Evolutionary conservation across 2,329 filamentous ascomycete genomes (phyloP).

Genomic region (Chrysoporthe austroafricana): DNA sequence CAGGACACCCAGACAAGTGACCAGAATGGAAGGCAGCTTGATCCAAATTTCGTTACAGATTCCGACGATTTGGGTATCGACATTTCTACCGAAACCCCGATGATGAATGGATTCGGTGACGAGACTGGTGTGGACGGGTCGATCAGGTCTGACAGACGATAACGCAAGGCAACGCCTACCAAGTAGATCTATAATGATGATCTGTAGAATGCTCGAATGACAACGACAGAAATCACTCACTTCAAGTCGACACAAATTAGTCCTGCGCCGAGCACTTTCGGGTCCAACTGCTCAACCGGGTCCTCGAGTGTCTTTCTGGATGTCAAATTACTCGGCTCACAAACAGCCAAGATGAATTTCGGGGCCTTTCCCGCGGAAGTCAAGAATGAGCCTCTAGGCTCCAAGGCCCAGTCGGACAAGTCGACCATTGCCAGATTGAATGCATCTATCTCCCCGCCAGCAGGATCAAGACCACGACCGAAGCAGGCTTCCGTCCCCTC

Average conservation of each 20-base stretch:
- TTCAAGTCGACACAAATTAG: background rate
- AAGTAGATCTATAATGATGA: conserved; percentile 14
- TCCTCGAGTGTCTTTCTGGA: conserved; percentile 25
- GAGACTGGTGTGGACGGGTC: conserved; percentile 1
- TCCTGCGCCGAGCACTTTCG: background rate
- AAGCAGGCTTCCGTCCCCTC: background rate
- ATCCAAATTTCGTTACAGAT: conserved; percentile 42
- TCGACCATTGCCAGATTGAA: conserved; percentile 19
- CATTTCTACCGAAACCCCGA: conserved; percentile 3
- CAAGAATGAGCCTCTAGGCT: conserved; percentile 14
- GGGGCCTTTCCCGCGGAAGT: conserved; percentile 1
- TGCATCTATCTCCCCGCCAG: conserved; percentile 22
- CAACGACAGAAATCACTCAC: background rate
- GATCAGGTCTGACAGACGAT: background rate
- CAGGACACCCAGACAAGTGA: conserved; percentile 47
- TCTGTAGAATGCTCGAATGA: conserved; percentile 1
- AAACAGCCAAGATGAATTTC: conserved; percentile 16
- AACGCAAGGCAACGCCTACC: conserved; percentile 4
- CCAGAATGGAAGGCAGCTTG: conserved; percentile 55
- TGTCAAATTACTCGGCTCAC: conserved; percentile 24
- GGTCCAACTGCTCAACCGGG: conserved; percentile 18
- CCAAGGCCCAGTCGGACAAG: conserved; percentile 9
- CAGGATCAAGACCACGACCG: conserved; percentile 9
- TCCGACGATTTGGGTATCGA: conserved; percentile 38
- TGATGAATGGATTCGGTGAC: conserved; percentile 20